phyloP scores from a whole-genome alignment of 805 yeast species.

The Candida gorgasii region DNA sequence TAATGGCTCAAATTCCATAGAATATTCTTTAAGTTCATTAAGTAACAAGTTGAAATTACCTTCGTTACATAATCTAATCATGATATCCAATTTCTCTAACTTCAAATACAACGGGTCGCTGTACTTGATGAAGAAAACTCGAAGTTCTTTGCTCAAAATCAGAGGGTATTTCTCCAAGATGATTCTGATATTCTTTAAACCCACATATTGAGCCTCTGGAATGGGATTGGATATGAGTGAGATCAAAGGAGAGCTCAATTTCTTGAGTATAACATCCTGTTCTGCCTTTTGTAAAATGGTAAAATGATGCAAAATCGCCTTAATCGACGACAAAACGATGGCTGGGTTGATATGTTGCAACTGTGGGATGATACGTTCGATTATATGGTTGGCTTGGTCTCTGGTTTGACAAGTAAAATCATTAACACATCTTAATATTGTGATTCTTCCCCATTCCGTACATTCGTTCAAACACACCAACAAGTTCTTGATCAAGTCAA shows the following conservation, averaged over 20 bases:
- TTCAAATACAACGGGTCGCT: slow-evolving; percentile 80
- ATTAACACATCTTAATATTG: slow-evolving; percentile 78
- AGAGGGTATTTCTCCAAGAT: slow-evolving; percentile 86
- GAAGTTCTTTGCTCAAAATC: slow-evolving; percentile 71
- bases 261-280: slow-evolving; percentile 53
- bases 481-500: slow-evolving; percentile 55
- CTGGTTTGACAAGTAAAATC: slow-evolving; percentile 60
- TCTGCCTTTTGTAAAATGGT: slow-evolving; percentile 41
- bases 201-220: slow-evolving; percentile 94
- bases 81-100: slow-evolving; percentile 72
- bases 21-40: slow-evolving; percentile 74
- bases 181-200: slow-evolving; percentile 85
- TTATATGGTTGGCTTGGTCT: slow-evolving; percentile 76
- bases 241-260: slow-evolving; percentile 81
- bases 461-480: slow-evolving; percentile 90
- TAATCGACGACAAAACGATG: slow-evolving; percentile 83
- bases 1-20: slow-evolving; percentile 82
- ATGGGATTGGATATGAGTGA: slow-evolving; percentile 79
- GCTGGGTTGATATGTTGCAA: slow-evolving; percentile 96
- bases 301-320: slow-evolving; percentile 72
- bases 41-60: slow-evolving; percentile 58
- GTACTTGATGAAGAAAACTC: slow-evolving; percentile 88
- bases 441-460: slow-evolving; percentile 98
- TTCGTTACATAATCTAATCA: slow-evolving; percentile 67
- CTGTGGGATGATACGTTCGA: slow-evolving; percentile 91